Evolutionary conservation across 805 yeast species (phyloP).

Genomic region (Grigorovia yakushimaensis): DNA sequence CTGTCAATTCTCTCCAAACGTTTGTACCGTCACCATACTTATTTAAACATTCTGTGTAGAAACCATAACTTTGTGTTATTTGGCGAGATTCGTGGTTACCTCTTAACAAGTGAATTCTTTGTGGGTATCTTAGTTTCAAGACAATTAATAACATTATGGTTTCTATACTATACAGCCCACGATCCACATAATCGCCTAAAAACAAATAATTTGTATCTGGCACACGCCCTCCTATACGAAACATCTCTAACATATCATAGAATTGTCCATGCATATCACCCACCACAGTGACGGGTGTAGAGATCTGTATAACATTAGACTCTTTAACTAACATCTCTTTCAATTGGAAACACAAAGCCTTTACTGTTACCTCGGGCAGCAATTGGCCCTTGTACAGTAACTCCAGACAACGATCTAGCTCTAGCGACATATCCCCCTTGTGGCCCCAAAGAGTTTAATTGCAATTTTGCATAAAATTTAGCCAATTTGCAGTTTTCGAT

Average conservation of each 20-base stretch:
- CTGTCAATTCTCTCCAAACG: constrained; percentile 89
- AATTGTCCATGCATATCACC: constrained; percentile 98
- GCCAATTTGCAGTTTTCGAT: neutral
- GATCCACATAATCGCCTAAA: constrained; percentile 91
- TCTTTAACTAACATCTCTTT: constrained; percentile 73
- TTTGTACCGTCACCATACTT: constrained; percentile 66
- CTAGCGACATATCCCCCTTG: constrained; percentile 20
- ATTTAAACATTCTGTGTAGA: constrained; percentile 85
- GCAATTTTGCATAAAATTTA: neutral
- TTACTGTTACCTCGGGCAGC: constrained; percentile 60
- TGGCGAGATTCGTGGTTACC: constrained; percentile 97
- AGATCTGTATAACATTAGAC: constrained; percentile 77
- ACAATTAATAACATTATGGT: constrained; percentile 79
- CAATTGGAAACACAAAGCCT: constrained; percentile 66
- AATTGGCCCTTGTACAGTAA: constrained; percentile 52
- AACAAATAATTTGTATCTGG: constrained; percentile 91
- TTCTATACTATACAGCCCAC: constrained; percentile 90
- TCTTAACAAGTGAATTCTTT: constrained; percentile 68
- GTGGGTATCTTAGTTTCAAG: constrained; percentile 80
- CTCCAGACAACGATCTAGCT: constrained; percentile 65
- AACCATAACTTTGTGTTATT: constrained; percentile 94
- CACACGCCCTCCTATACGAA: constrained; percentile 84
- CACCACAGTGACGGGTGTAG: constrained; percentile 86
- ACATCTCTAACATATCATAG: constrained; percentile 85
- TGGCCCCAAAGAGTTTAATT: neutral